Conservation (phyloP, 2,329 filamentous ascomycete genomes). For the Colletotrichum tropicale region DNA sequence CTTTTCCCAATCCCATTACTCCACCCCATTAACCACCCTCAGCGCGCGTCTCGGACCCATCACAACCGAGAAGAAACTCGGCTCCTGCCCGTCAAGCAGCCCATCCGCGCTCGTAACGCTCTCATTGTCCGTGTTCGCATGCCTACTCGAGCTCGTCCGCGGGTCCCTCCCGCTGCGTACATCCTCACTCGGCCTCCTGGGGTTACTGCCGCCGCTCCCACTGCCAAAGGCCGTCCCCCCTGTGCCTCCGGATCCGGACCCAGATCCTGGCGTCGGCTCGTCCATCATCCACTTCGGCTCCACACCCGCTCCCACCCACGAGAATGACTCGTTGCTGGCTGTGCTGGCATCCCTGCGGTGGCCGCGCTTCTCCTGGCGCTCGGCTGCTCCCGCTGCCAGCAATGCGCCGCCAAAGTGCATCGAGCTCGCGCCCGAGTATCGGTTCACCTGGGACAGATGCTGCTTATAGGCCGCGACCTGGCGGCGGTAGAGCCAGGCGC, state of each 20-base stretch:
- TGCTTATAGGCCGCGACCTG: constrained; percentile 73
- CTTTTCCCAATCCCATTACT: constrained; percentile 31
- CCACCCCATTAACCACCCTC: constrained; percentile 66
- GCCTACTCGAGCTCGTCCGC: constrained; percentile 17
- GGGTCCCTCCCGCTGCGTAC: constrained; percentile 16
- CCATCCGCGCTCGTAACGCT: constrained; percentile 54
- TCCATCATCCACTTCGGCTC: constrained; percentile 34
- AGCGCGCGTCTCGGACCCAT: constrained; percentile 71
- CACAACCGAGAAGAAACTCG: constrained; percentile 73
- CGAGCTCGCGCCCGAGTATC: constrained; percentile 51
- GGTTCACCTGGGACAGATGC: constrained; percentile 70
- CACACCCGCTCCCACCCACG: constrained; percentile 33
- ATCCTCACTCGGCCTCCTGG: constrained; percentile 23
- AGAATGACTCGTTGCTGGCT: constrained; percentile 27
- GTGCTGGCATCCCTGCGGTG: constrained; percentile 25
- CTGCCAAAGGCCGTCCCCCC: constrained; percentile 7
- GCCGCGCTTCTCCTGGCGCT: constrained; percentile 11
- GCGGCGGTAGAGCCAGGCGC: constrained; percentile 74
- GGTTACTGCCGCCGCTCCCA: constrained; percentile 21
- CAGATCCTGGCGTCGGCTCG: constrained; percentile 25
- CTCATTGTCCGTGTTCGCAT: constrained; percentile 29
- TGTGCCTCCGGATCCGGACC: background rate
- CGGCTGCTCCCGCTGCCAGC: constrained; percentile 26
- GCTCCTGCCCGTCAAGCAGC: constrained; percentile 65
- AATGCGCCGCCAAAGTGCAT: constrained; percentile 37